Evolutionary conservation across 2,329 filamentous ascomycete species (phyloP), one percentile per base, ranked within the genome.

Genomic region (Teratosphaeria epicoccoides): DNA sequence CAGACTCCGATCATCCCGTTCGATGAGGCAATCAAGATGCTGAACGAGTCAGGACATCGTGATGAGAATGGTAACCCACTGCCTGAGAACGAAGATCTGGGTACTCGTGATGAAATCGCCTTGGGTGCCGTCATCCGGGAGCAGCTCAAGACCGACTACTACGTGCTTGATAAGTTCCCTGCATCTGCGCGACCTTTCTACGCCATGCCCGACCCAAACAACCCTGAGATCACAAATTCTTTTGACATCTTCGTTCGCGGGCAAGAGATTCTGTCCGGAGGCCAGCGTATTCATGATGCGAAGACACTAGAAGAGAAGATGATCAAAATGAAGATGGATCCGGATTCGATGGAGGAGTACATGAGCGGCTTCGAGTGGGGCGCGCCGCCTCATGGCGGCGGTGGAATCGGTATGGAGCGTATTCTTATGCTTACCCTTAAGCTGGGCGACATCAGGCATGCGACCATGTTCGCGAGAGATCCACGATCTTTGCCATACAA

Each of bases 161-260:
- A 93, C 70, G 85, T 96, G 56, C 78, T 96, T 40, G 90, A 96
- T 76, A 95, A 94, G 65, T 96, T 96, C 73, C 90, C 90, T 0
- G 75, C 81, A 22, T 84, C 82, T 6, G 90, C 87, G 2, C 81
- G 90, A 43, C 90, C 90, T 0, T 95, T 96, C 71, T 95, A 96
- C 65, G 88, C 90, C 1, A 90, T 95, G 79, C 84, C 84, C 24
- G 87, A 95, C 56, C 79, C 84, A 1, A 75, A 83, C 14, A 81
- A 94, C 62, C 74, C 80, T 11, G 76, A 78, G 28, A 81, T 83
- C 66, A 96, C 90, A 48, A 95, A 95, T 66, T 95, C 90, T 0
- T 96, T 95, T 62, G 90, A 96, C 66, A 94, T 96, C 52, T 96
- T 96, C 71, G 79, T 95, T 43, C 85, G 90, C 25, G 90, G 90